A percentile compares a stretch with the other conserved stretches of the same genome.
phyloP scores from a whole-genome alignment of 257 asterid genomes.

The Lavandula angustifolia region DNA sequence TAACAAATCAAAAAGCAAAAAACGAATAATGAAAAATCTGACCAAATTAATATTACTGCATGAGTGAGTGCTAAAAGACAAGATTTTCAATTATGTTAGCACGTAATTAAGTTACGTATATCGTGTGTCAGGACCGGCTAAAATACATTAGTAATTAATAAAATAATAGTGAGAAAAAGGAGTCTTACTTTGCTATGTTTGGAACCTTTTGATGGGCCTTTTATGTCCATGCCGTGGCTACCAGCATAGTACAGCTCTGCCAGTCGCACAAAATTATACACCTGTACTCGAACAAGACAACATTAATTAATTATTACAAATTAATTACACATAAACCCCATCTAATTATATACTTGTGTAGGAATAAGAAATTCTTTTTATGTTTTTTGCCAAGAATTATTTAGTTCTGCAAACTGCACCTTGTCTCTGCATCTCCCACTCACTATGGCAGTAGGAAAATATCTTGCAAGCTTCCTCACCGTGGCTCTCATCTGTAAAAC shows the following conservation, averaged over 20 bases:
- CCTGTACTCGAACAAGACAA: slow-evolving; percentile 38
- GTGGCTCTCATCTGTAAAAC: slow-evolving; percentile 72
- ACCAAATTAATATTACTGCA: not conserved
- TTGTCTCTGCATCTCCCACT: slow-evolving; percentile 83
- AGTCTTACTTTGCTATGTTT: slow-evolving; percentile 55
- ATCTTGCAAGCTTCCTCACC: slow-evolving; percentile 66
- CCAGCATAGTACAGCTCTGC: slow-evolving; percentile 97
- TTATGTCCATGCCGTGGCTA: slow-evolving; percentile 99
- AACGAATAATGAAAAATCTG: not conserved
- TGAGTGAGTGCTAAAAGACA: too few species aligned
- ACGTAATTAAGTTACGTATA: too few species aligned
- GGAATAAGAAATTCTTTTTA: too few species aligned
- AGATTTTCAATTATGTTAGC: too few species aligned
- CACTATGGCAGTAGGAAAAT: slow-evolving; percentile 83
- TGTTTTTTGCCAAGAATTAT: not conserved
- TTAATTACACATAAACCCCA: not conserved
- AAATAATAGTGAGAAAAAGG: not conserved
- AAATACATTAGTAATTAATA: too few species aligned
- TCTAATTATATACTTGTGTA: not conserved
- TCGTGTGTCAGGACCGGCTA: too few species aligned
- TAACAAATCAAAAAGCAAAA: not conserved
- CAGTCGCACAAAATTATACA: slow-evolving; percentile 80
- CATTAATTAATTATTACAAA: not conserved
- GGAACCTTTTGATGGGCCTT: slow-evolving; percentile 88
- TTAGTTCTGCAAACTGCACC: slow-evolving; percentile 22